Evolutionary conservation across 371 early-diverging fungal genomes (phyloP).

Genomic region (Mucor circinelloides): DNA sequence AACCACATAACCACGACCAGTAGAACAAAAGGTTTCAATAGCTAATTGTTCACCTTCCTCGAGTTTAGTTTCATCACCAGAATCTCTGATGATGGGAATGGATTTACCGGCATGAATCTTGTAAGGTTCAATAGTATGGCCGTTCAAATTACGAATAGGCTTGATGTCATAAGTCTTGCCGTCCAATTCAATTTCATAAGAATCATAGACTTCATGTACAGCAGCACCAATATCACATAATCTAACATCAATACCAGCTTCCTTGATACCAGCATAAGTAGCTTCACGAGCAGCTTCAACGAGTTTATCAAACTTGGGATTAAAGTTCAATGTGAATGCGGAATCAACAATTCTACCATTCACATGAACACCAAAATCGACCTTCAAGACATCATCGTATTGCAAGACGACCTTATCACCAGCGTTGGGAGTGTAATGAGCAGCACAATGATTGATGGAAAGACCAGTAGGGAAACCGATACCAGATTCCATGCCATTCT

Average conservation of each 20-base stretch:
- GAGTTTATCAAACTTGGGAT: conserved; percentile 90
- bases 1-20: conserved; percentile 94
- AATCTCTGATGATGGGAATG: conserved; percentile 93
- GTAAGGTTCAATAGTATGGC: conserved; percentile 97
- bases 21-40: conserved; percentile 99
- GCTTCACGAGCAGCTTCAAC: conserved; percentile 95
- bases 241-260: conserved; percentile 97
- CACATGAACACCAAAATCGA: conserved; percentile 99
- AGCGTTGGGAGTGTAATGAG: conserved; percentile 99
- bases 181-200: conserved; percentile 96
- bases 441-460: conserved; percentile 98
- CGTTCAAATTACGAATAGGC: conserved; percentile 97
- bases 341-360: conserved; percentile 98
- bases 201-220: conserved; percentile 97
- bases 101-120: conserved; percentile 97
- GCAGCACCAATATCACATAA: conserved; percentile 98
- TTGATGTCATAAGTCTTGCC: conserved; percentile 95
- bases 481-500: conserved; percentile 86
- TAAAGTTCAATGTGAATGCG: conserved; percentile 97
- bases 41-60: conserved; percentile 98
- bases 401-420: conserved; percentile 92
- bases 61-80: conserved; percentile 93
- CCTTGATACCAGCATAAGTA: conserved; percentile 95
- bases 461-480: conserved; percentile 99
- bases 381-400: conserved; percentile 97